A percentile compares a stretch with the other conserved stretches of the same genome.
phyloP scores from a whole-genome alignment of 371 early-diverging fungal species.

The Hamiltosporidium magnivora region DNA sequence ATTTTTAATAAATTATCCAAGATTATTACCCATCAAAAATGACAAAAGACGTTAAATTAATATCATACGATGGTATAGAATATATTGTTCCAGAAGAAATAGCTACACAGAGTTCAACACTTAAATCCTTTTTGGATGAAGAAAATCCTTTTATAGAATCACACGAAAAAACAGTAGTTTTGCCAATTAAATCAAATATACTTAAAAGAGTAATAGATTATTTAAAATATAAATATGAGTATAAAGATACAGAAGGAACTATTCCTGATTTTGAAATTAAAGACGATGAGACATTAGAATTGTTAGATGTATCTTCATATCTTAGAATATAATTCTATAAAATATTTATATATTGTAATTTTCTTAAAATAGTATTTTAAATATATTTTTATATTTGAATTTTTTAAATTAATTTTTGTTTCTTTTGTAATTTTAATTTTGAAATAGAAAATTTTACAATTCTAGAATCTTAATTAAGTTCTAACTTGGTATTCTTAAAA shows the following conservation, averaged over 20 bases:
- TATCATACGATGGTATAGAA: not conserved
- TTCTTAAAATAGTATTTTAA: too few species aligned
- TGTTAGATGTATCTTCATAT: conserved; percentile 52
- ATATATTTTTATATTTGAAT: too few species aligned
- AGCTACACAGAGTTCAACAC: not conserved
- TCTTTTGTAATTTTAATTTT: too few species aligned
- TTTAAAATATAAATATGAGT: conserved; percentile 32
- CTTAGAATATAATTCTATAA: conserved; percentile 34
- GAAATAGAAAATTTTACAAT: too few species aligned
- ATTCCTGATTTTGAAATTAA: conserved; percentile 44
- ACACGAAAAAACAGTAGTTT: conserved; percentile 1
- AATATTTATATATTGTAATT: too few species aligned
- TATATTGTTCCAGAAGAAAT: not conserved
- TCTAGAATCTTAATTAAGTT: too few species aligned
- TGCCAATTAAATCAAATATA: conserved; percentile 37
- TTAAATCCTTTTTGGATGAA: not conserved
- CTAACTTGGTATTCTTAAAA: too few species aligned
- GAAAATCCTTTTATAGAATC: not conserved
- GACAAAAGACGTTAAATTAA: not conserved
- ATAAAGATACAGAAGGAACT: conserved; percentile 10
- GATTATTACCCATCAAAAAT: too few species aligned
- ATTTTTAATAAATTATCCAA: too few species aligned
- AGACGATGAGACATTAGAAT: conserved; percentile 47
- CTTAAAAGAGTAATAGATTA: conserved; percentile 51
- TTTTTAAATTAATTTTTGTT: too few species aligned